A percentile compares a stretch with the other conserved stretches of the same genome.
Conservation (phyloP, 192 early-diverging fungal species). For the Backusella australiensis region DNA sequence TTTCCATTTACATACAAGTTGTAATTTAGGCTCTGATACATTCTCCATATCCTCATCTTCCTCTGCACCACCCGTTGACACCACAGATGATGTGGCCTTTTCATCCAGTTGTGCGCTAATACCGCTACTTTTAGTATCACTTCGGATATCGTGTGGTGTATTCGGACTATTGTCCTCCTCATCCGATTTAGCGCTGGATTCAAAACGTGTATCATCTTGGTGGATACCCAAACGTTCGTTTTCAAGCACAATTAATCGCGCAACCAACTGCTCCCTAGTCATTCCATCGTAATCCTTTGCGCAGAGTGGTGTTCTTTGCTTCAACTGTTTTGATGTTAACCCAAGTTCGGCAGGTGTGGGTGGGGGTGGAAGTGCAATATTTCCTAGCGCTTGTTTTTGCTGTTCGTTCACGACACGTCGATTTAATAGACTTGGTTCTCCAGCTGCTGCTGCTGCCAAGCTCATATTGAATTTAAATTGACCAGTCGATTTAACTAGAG, state of each 20-base stretch:
- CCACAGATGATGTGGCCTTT: not conserved
- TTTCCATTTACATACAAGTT: slow-evolving; percentile 46
- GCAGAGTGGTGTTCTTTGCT: not conserved
- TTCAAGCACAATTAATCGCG: slow-evolving; percentile 11
- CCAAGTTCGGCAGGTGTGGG: slow-evolving; percentile 22
- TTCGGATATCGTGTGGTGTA: slow-evolving; percentile 15
- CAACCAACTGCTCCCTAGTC: slow-evolving; percentile 13
- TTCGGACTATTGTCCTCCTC: slow-evolving; percentile 19
- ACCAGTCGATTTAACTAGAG: not conserved
- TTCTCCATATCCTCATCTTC: slow-evolving; percentile 7
- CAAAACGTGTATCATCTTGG: not conserved
- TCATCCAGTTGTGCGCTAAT: not conserved
- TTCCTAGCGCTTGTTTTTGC: slow-evolving; percentile 1
- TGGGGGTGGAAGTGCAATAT: slow-evolving; percentile 17
- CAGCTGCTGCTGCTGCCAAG: not conserved
- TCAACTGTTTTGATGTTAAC: not conserved
- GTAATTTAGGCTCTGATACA: not conserved
- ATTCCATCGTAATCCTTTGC: slow-evolving; percentile 15
- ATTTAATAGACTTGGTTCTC: not conserved
- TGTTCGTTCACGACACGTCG: not conserved
- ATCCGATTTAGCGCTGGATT: slow-evolving; percentile 6
- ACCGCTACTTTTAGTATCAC: not conserved
- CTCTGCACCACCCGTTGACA: not conserved
- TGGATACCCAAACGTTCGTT: not conserved
- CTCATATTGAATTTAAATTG: not conserved